A percentile compares a stretch with the other conserved stretches of the same genome.
Evolutionary conservation across 2,329 filamentous ascomycete genomes (phyloP).

Genomic region (Cytospora paraplurivora): DNA sequence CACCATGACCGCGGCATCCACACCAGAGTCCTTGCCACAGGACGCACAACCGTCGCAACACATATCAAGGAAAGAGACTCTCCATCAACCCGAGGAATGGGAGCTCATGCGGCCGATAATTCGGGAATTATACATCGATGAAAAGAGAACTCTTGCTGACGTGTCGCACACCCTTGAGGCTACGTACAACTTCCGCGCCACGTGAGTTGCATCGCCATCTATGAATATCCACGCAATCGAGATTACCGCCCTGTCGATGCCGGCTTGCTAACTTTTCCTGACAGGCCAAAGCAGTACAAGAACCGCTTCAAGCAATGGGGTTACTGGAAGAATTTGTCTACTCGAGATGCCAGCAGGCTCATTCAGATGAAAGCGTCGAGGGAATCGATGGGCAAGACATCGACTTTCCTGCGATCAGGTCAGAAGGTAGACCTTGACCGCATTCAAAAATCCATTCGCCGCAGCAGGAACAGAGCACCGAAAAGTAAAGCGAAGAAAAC

Average conservation of each 20-base stretch:
- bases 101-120: constrained; percentile 22
- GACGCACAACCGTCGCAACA: background rate
- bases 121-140: constrained; percentile 23
- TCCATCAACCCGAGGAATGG: constrained; percentile 19
- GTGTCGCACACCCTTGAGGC: constrained; percentile 13
- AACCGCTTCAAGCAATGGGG: constrained; percentile 26
- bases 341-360: constrained; percentile 19
- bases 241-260: background rate
- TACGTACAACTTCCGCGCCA: constrained; percentile 15
- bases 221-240: background rate
- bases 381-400: constrained; percentile 23
- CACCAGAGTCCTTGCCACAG: background rate
- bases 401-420: constrained; percentile 20
- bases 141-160: constrained; percentile 22
- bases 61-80: constrained; percentile 10
- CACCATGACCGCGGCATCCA: constrained; percentile 5
- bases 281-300: constrained; percentile 26
- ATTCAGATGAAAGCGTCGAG: constrained; percentile 19
- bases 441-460: constrained; percentile 22
- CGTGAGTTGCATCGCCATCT: constrained; percentile 22
- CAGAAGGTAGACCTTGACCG: constrained; percentile 19
- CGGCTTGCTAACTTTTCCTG: background rate
- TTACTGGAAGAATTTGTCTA: constrained; percentile 25
- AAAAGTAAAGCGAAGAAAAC: constrained; percentile 3
- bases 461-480: constrained; percentile 23